These are phyloP conservation scores for Neostapfia colusana DNA, from an alignment of 176 grass and related monocot genomes.

Conservation along the genomic window DNA sequence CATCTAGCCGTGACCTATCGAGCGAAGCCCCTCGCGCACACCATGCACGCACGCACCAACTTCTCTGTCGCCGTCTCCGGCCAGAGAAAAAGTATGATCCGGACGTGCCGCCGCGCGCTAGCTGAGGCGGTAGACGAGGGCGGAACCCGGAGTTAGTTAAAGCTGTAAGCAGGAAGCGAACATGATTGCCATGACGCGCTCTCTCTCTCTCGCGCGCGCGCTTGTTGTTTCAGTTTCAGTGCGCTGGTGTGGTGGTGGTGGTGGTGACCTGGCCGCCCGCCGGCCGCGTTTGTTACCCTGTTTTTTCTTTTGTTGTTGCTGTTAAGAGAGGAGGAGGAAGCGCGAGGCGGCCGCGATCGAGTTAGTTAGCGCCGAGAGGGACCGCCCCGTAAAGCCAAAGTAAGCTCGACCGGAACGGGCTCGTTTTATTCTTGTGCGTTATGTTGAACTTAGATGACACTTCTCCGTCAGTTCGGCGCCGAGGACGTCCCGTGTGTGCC, in stretches of 20 bases:
- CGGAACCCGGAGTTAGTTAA: slow-evolving; percentile 48
- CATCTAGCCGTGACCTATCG: not conserved
- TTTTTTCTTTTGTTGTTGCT: not conserved
- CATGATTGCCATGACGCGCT: slow-evolving; percentile 42
- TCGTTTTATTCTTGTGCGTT: not conserved
- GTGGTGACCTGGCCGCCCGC: slow-evolving; percentile 16
- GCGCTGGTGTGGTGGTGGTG: slow-evolving; percentile 11
- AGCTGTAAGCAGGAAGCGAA: slow-evolving; percentile 53
- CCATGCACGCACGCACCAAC: slow-evolving; percentile 1
- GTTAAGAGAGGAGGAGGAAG: not conserved
- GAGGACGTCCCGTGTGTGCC: not conserved
- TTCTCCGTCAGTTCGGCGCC: slow-evolving; percentile 16
- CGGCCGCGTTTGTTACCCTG: slow-evolving; percentile 20
- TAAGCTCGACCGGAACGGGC: not conserved
- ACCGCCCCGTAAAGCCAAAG: slow-evolving; percentile 51
- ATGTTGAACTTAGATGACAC: slow-evolving; percentile 14
- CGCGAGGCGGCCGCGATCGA: not conserved
- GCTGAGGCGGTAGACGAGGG: slow-evolving; percentile 16
- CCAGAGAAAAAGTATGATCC: slow-evolving; percentile 7
- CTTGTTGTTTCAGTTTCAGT: not conserved
- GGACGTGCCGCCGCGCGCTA: slow-evolving; percentile 28
- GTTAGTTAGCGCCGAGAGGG: slow-evolving; percentile 55
- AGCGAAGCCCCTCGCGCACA: slow-evolving; percentile 19
- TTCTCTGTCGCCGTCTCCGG: not conserved
- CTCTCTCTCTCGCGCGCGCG: too few relatives aligned